Percentiles rank a stretch among this genome's conserved stretches.
Conservation (phyloP, 2,329 filamentous ascomycete species). For the Ophiostoma australiae region DNA sequence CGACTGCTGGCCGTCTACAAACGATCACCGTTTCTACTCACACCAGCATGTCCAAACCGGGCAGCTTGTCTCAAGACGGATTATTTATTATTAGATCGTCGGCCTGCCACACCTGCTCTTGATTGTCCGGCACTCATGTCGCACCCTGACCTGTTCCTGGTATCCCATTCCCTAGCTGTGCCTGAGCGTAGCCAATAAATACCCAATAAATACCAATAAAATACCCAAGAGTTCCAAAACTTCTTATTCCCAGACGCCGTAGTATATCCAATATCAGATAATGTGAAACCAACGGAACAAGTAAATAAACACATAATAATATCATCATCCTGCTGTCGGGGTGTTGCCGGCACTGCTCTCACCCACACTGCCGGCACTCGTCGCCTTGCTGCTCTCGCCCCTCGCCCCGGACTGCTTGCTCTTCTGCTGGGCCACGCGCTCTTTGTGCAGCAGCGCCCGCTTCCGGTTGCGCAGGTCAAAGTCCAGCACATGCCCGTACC, state of each 20-base stretch:
- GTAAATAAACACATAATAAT: background rate
- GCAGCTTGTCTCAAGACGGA: no score
- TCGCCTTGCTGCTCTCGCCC: background rate
- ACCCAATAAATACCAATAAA: no score
- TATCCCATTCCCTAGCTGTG: no score
- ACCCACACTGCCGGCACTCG: background rate
- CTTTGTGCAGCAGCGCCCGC: conserved; percentile 33
- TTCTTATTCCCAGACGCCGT: background rate
- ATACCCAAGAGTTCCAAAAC: no score
- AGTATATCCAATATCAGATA: background rate
- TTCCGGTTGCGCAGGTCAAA: conserved; percentile 38
- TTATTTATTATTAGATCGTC: no score
- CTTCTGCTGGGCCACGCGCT: conserved; percentile 24
- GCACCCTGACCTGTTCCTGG: no score
- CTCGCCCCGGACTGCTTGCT: background rate
- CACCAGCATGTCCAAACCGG: no score
- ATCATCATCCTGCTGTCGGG: background rate
- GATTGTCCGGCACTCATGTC: no score
- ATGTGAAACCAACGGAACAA: background rate
- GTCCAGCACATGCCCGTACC: conserved; percentile 36
- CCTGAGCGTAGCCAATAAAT: no score
- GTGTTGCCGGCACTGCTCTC: conserved; percentile 12
- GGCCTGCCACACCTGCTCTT: no score
- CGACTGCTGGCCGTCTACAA: no score
- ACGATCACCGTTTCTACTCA: no score